Conservation (phyloP, 768 basidiomycete species). For the Tephrocybe rancida region DNA sequence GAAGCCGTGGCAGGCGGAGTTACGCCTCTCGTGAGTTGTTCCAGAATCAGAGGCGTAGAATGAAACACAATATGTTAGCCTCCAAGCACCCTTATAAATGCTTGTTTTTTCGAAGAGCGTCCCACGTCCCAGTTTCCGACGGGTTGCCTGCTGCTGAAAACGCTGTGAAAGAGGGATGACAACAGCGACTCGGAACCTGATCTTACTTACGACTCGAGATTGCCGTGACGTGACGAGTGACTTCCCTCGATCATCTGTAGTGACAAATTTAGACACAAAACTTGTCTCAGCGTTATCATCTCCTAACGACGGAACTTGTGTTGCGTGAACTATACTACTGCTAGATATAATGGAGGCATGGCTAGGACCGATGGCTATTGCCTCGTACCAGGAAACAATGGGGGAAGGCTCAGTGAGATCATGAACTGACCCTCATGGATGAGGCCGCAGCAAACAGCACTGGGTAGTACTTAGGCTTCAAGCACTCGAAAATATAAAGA, state of each 20-base stretch:
- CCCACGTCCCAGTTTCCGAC: background rate
- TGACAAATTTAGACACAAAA: conserved; percentile 10
- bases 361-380: too few species aligned
- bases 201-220: conserved; percentile 18
- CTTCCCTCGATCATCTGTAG: conserved; percentile 13
- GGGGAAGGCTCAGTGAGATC: too few species aligned
- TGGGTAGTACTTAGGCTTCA: too few species aligned
- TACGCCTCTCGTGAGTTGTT: conserved; percentile 1
- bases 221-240: conserved; percentile 21
- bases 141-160: background rate
- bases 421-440: too few species aligned
- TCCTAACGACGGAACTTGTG: background rate
- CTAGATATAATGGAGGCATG: too few species aligned
- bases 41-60: background rate
- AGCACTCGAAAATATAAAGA: too few species aligned
- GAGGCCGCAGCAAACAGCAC: too few species aligned
- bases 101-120: background rate
- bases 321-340: too few species aligned
- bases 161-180: conserved; percentile 18
- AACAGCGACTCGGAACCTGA: conserved; percentile 17
- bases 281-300: conserved; percentile 1
- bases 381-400: too few species aligned
- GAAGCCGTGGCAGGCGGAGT: conserved; percentile 7
- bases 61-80: background rate
- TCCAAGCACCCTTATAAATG: background rate